Evolutionary conservation across 2,329 filamentous ascomycete species (phyloP), one percentile per base, ranked within the genome.

Genomic region (Ceratocystis variospora): DNA sequence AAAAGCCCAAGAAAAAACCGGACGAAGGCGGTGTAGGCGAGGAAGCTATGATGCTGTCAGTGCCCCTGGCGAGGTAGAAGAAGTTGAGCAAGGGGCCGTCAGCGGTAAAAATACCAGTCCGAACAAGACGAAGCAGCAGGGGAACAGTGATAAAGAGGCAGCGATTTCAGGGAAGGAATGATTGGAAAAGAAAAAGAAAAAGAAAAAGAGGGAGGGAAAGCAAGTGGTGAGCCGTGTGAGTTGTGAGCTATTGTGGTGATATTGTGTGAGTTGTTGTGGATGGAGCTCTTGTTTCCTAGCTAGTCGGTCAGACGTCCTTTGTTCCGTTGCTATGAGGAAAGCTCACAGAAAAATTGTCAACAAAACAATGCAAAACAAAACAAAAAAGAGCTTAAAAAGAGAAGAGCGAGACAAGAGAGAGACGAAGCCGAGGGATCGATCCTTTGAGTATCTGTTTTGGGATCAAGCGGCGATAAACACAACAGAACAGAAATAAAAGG

Each of bases 21-120:
- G 53, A 31, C 22, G 25, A 57, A 33, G 53, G 53, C 53, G 53
- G 53, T 57, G 53, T 57, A 57, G 53, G 53, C 53, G 53, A 57
- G 5, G 53, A 57, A 57, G 53, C 53, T 57, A 57, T 57, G 53
- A 57, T 57, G 53, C 53, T 57, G 25, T 57, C 53, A 57, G 25
- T 57, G 53, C 22, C 53, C 53, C 53, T 57, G 53, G 53, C 53
- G 25, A 57, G 25, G 22, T 15, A 25, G 53, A 31, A 57, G 25
- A 57, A 57, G 19, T 31, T 15, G 53, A 57, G 53, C 53, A 57
- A 57, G 53, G 25, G 25, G 37, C 12, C 37, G 37, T 8, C 37
- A 41, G 37, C 37, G 37, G 37, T 41, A 41, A 41, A 41, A 41
- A 41, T 12, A 28, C 50, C 12, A 57, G 53, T 10, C 15, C 25